A percentile compares a stretch with the other conserved stretches of the same genome.
Conservation (phyloP, 2,329 filamentous ascomycete genomes). For the Talaromyces sp. region DNA sequence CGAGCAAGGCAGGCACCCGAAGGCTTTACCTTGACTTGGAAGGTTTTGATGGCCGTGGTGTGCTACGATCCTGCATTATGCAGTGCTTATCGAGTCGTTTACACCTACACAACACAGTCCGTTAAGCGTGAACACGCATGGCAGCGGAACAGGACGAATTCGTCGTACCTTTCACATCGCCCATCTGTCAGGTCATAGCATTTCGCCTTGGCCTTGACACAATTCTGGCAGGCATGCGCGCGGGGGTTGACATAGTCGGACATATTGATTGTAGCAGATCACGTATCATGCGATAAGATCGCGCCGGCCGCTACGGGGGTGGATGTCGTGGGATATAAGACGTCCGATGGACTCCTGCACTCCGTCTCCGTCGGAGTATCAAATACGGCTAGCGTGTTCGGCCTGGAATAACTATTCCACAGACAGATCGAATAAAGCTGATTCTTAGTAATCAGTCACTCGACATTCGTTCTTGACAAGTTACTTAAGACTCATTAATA, state of each 20-base stretch:
- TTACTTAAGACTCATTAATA: background rate
- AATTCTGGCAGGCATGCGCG: slow-evolving; percentile 16
- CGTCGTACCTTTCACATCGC: slow-evolving; percentile 13
- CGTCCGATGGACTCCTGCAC: slow-evolving; percentile 7
- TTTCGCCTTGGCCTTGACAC: slow-evolving; percentile 16
- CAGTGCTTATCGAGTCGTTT: slow-evolving; percentile 16
- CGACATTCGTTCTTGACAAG: background rate
- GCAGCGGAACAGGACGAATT: background rate
- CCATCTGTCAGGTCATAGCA: slow-evolving; percentile 12
- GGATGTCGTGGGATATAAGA: slow-evolving; percentile 7
- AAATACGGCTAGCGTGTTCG: background rate
- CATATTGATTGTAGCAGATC: background rate
- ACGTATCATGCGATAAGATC: too few species aligned
- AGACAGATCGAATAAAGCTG: background rate
- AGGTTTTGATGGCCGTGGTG: slow-evolving; percentile 14
- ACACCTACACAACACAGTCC: slow-evolving; percentile 7
- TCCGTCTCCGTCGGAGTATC: slow-evolving; percentile 11
- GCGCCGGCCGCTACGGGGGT: background rate
- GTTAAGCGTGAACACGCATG: background rate
- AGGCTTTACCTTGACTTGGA: slow-evolving; percentile 12
- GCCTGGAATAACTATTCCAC: slow-evolving; percentile 4
- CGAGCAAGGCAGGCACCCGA: background rate
- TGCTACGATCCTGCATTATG: slow-evolving; percentile 16
- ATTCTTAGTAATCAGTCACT: background rate
- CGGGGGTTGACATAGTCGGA: slow-evolving; percentile 15